phyloP scores from a whole-genome alignment of 2,329 filamentous ascomycete species.

The Alternaria gaisen region DNA sequence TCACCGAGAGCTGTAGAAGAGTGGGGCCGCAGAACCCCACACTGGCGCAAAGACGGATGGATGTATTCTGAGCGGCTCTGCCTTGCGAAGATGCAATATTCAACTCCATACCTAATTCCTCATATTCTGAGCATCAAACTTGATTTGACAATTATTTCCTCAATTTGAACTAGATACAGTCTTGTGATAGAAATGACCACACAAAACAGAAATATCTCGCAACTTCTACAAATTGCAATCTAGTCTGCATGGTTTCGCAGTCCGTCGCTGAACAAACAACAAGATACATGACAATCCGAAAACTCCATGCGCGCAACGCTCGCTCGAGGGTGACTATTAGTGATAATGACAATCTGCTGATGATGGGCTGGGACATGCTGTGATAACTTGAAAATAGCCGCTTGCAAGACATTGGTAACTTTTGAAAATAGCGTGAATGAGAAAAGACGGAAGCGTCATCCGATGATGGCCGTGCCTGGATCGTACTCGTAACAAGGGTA shows the following conservation, averaged over 20 bases:
- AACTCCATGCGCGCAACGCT: constrained; percentile 2
- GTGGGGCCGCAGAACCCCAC: background rate
- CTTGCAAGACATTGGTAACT: background rate
- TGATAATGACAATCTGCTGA: background rate
- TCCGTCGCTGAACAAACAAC: background rate
- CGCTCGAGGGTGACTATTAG: background rate
- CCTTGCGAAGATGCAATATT: background rate
- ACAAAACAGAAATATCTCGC: background rate
- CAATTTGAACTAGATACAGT: background rate
- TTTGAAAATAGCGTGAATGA: background rate
- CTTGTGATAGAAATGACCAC: background rate
- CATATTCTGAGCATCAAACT: background rate
- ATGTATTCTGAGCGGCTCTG: background rate
- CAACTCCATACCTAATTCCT: background rate
- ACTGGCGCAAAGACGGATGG: background rate
- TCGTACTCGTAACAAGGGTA: constrained; percentile 2
- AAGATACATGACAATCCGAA: background rate
- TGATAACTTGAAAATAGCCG: background rate
- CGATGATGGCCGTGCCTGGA: background rate
- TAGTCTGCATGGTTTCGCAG: constrained; percentile 14
- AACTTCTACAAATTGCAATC: constrained; percentile 4
- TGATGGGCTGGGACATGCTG: background rate
- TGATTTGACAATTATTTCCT: background rate
- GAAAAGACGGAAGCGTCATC: background rate
- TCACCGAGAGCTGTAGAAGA: background rate